Conservation (phyloP, 441 rosid genomes). For the Dalechampia spathulata region DNA sequence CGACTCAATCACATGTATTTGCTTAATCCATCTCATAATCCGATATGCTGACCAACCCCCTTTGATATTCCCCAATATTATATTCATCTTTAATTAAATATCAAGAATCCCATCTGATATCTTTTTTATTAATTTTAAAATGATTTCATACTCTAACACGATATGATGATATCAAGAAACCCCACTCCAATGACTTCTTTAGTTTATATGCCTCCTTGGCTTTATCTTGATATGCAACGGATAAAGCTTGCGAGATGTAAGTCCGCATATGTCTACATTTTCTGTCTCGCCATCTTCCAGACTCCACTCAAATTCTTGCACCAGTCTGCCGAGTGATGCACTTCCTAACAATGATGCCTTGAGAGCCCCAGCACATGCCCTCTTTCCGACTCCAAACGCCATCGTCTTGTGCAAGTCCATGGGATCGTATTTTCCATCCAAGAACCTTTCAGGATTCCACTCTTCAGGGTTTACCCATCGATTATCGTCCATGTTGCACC, state of each 20-base stretch:
- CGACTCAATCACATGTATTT: too few species aligned
- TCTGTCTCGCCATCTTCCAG: slow-evolving; percentile 54
- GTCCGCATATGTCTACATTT: slow-evolving; percentile 51
- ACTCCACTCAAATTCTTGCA: slow-evolving; percentile 69
- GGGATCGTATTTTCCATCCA: slow-evolving; percentile 37
- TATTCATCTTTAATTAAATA: too few species aligned
- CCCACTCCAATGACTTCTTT: too few species aligned
- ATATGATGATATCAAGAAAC: too few species aligned
- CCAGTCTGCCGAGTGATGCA: slow-evolving; percentile 53
- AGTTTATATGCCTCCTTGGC: slow-evolving; percentile 39
- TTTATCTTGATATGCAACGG: slow-evolving; percentile 51
- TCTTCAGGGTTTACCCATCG: slow-evolving; percentile 57
- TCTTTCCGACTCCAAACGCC: slow-evolving; percentile 83
- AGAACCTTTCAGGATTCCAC: slow-evolving; percentile 68
- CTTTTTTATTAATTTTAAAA: too few species aligned
- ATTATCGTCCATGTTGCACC: slow-evolving; percentile 81
- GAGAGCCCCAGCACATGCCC: slow-evolving; percentile 74
- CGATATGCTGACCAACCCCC: too few species aligned
- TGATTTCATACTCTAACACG: too few species aligned
- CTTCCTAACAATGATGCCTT: slow-evolving; percentile 55
- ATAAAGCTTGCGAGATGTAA: slow-evolving; percentile 56
- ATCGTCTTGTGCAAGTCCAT: slow-evolving; percentile 65
- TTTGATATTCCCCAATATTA: too few species aligned
- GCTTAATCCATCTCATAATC: too few species aligned
- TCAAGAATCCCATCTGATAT: too few species aligned